Evolutionary conservation across 2,329 filamentous ascomycete species (phyloP).

Genomic region (Fusarium circinatum): DNA sequence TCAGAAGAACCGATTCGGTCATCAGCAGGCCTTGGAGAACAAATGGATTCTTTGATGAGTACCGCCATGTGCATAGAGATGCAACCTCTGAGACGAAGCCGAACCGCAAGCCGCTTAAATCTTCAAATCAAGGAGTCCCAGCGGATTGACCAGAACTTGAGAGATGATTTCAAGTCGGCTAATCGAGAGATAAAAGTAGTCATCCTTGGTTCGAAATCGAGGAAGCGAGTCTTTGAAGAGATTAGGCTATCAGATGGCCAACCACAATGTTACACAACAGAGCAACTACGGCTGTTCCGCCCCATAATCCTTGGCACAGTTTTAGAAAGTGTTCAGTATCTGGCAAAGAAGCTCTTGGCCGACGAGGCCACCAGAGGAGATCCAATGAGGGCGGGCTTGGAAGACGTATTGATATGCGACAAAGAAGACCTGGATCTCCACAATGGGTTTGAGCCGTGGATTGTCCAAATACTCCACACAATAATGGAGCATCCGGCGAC

Average conservation of each 20-base stretch:
- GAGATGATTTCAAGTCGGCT: rapidly evolving
- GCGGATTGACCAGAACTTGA: not conserved
- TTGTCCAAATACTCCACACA: rapidly evolving
- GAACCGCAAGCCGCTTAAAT: too few species aligned
- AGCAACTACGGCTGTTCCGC: not conserved
- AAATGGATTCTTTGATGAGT: too few species aligned
- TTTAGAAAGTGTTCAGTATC: not conserved
- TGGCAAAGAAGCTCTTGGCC: not conserved
- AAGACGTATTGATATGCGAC: not conserved
- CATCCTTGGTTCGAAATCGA: not conserved
- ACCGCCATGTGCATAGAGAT: not conserved
- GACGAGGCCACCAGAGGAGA: rapidly evolving
- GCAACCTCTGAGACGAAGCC: not conserved
- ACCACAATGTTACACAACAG: not conserved
- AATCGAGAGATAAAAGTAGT: rapidly evolving
- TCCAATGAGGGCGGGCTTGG: not conserved
- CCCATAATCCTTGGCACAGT: not conserved
- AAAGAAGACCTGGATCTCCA: not conserved
- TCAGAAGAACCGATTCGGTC: rapidly evolving
- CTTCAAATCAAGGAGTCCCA: not conserved
- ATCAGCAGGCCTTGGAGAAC: rapidly evolving
- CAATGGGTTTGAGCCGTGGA: not conserved
- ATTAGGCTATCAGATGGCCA: not conserved
- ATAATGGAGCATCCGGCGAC: not conserved
- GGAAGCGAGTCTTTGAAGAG: not conserved